A percentile compares a stretch with the other conserved stretches of the same genome.
phyloP scores from a whole-genome alignment of 2,329 filamentous ascomycete genomes.

The Pezicula radicicola region DNA sequence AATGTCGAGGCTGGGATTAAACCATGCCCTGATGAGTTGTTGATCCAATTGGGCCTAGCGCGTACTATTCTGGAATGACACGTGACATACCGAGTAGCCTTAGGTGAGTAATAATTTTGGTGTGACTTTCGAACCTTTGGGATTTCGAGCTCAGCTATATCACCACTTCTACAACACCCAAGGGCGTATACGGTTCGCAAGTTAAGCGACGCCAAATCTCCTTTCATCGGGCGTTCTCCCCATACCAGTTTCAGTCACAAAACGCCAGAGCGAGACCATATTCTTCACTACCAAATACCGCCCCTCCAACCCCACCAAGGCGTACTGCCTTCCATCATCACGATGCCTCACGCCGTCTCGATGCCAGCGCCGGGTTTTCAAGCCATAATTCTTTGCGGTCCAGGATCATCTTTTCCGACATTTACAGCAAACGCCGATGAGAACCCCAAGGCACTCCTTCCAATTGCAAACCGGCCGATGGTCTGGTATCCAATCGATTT shows the following conservation, averaged over 20 bases:
- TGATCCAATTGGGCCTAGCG: neutral
- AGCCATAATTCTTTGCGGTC: constrained; percentile 79
- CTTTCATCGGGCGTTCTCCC: too few relatives aligned
- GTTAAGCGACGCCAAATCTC: too few relatives aligned
- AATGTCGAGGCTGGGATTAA: constrained; percentile 10
- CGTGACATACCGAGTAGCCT: too few relatives aligned
- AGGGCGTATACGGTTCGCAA: too few relatives aligned
- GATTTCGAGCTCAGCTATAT: too few relatives aligned
- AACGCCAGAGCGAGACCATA: too few relatives aligned
- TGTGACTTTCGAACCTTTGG: too few relatives aligned
- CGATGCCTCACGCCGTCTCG: constrained; percentile 73
- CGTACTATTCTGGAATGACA: neutral
- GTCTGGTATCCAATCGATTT: constrained; percentile 87
- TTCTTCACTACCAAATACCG: neutral
- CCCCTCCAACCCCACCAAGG: neutral
- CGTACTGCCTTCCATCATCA: neutral
- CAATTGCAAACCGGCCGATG: constrained; percentile 83
- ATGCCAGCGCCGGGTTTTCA: constrained; percentile 76
- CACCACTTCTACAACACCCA: too few relatives aligned
- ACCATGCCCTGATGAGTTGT: neutral
- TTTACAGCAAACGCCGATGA: constrained; percentile 80
- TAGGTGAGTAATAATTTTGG: too few relatives aligned
- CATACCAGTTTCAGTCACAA: too few relatives aligned
- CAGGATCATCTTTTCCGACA: constrained; percentile 77
- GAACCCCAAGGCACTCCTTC: constrained; percentile 77